These are phyloP conservation scores for Proteromonas lacertae DNA, from an alignment of 352 stramenopile species.

Conservation along the genomic window DNA sequence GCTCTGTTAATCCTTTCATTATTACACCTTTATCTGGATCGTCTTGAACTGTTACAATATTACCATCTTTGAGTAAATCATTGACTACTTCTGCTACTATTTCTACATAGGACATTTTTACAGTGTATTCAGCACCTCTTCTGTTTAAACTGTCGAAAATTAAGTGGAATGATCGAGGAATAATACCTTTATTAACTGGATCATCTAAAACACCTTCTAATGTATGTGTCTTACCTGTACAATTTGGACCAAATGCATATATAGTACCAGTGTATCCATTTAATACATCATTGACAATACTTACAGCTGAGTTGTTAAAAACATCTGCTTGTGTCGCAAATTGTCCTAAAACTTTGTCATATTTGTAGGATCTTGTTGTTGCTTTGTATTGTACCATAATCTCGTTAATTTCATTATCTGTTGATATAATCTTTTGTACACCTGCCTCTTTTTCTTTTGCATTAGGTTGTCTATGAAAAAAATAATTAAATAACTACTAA, in stretches of 20 bases:
- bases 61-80: not conserved
- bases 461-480: too few relatives aligned
- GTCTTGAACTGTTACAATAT: not conserved
- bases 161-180: slow-evolving; percentile 53
- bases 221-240: slow-evolving; percentile 69
- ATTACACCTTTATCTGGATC: not conserved
- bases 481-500: too few relatives aligned
- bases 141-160: slow-evolving; percentile 74
- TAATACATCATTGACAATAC: slow-evolving; percentile 15
- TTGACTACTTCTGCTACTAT: slow-evolving; percentile 19
- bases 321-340: slow-evolving; percentile 29
- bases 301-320: slow-evolving; percentile 27
- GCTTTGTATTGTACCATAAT: slow-evolving; percentile 8
- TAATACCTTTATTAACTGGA: slow-evolving; percentile 27
- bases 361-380: slow-evolving; percentile 11
- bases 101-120: slow-evolving; percentile 81
- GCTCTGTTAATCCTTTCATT: not conserved
- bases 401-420: slow-evolving; percentile 1
- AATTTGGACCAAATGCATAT: slow-evolving; percentile 76
- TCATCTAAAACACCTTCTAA: slow-evolving; percentile 21
- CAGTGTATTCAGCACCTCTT: slow-evolving; percentile 36
- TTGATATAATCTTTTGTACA: not conserved
- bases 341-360: slow-evolving; percentile 31
- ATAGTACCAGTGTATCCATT: slow-evolving; percentile 37
- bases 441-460: slow-evolving; percentile 1